Evolutionary conservation across 768 basidiomycete species (phyloP), one percentile per base, ranked within the genome.

Genomic region (Piloderma croceum): DNA sequence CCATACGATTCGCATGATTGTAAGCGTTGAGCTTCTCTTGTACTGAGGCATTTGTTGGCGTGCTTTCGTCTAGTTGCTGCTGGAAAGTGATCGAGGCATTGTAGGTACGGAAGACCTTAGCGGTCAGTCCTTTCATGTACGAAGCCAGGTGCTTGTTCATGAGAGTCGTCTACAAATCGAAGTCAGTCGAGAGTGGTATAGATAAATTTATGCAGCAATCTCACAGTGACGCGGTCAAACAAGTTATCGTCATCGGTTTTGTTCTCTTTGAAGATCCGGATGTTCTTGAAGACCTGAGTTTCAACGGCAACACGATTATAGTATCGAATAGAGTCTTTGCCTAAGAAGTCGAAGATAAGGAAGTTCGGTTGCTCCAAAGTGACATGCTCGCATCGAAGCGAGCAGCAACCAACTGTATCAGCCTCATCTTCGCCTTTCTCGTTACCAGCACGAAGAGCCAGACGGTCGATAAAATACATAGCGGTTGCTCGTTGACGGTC

Each of bases 381-480:
- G 58, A 99, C 83, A 62, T 99, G 96, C 61, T 98, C 91, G 61
- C 85, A 94, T 22, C 93, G 88, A 36, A 99, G 68, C 4, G 96
- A 99, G 62, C 96, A 99, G 65, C 96, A 98, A 58, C 96, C 96
- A 41, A 98, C 92, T 0, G 96, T 99, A 59, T 99, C 96, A 2
- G 96, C 96, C 63, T 98, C 96, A 51, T 99, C 96, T 54, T 97
- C 96, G 32, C 94, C 96, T 64, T 99, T 99, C 69, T 99, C 96
- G 64, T 98, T 98, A 48, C 96, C 96, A 34, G 93, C 93, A 74
- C 96, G 89, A 60, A 99, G 85, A 24, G 96, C 96, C 24, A 97
- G 75, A 56, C 81, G 80, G 64, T 99, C 96, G 54, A 99, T 98
- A 66, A 99, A 90, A 62, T 99, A 99, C 83, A 99, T 88, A 12